Evolutionary conservation across 208 protist species (phyloP), one percentile per base, ranked within the genome.

Genomic region (Crithidia thermophila): DNA sequence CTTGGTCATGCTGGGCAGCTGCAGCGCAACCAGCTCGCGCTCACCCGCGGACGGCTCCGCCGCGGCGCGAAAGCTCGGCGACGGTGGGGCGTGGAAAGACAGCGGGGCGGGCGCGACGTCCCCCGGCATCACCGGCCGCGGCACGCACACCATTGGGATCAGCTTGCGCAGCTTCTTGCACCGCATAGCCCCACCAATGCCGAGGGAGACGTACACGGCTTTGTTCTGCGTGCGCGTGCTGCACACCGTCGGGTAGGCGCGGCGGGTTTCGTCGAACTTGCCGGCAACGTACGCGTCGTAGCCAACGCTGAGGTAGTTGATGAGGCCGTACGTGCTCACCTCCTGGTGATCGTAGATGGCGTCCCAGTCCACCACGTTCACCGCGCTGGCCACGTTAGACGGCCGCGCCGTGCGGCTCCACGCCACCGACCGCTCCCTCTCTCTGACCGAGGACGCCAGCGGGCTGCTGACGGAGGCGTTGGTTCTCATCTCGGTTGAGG

Each of bases 251-350:
- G 83, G 82, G 61, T 91, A 59, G 40, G 57, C 66, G 14, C 67
- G 75, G 21, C 90, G 79, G 45, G 80, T 82, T 18, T 52, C 31
- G 45, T 85, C 81, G 65, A 95, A 92, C 50, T 82, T 75, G 0
- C 70, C 75, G 39, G 74, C 36, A 3, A 95, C 83, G 73, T 89
- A 91, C 16, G 85, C 87, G 59, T 95, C 90, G 72, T 79, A 93
- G 55, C 90, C 90, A 21, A 95, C 60, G 39, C 85, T 78, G 46
- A 95, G 62, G 75, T 95, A 95, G 77, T 95, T 95, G 52, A 88
- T 93, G 52, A 93, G 72, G 36, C 51, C 52, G 55, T 80, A 75
- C 18, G 55, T 67, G 30, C 43, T 45, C 39, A 74, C 88, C 28
- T 68, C 64, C 42, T 20, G 53, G 18, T 40, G 56, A 11, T 62